Evolutionary conservation across 352 stramenopile species (phyloP), one percentile per base, ranked within the genome.

Genomic region (Phytopythium montanum): DNA sequence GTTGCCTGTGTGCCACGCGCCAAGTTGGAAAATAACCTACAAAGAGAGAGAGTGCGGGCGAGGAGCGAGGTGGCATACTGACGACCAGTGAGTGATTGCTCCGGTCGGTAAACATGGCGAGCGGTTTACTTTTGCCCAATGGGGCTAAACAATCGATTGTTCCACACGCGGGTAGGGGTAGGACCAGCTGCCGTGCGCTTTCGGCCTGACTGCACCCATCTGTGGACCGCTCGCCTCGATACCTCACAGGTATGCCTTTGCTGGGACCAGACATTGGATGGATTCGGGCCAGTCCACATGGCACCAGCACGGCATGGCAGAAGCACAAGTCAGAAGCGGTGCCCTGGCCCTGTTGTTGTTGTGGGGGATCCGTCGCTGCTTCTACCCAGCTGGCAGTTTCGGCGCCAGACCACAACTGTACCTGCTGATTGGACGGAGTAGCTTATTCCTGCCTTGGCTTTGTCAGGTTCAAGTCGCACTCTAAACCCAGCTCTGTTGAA

Each of bases 1-100:
- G 7, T 18, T 6, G 5, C n/a, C 3, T 49, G 42, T 21, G 42
- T 9, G 29, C 9, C 19, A 21, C 10, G 21, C 42, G 42, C 42
- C 44, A 50, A 50, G 28, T 33, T 31, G 44, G 18, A 50, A 50
- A 50, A 50, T 50, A 50, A 50, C 44, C 3, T 21, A 23, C n/a
- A 49, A 21, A 49, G 42, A 21, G 29, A 21, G 8, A 49, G 42
- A 14, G 7, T 2, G 41, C 19, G 21, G 39, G 18, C 18, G 21
- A 7, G 5, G 5, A n/a, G 39, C 39, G 16, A n/a, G 6, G n/a
- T 28, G n/a, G 25, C 44, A 50, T 50, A 50, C 44, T 33, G 31
- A 33, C 21, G 19, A 48, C 19, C 21, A 16, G 19, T 38, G 44
- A 50, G 44, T 50, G 44, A 50, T 50, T 50, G 44, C 44, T 50